Conservation (phyloP, 345 rosid genomes). For the Eucalyptus globulus region DNA sequence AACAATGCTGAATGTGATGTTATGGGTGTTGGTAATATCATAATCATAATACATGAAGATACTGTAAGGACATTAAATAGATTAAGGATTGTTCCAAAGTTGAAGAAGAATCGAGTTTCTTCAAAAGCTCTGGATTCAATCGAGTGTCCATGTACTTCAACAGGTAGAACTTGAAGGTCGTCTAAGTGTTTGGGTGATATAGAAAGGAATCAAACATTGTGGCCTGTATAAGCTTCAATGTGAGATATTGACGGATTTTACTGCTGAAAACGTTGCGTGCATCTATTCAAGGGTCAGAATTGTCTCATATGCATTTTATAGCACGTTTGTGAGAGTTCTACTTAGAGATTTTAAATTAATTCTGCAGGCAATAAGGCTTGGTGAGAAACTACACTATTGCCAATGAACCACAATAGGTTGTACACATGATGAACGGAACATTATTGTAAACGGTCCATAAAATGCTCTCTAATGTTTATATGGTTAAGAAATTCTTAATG, state of each 20-base stretch:
- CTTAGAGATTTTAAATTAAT: neutral
- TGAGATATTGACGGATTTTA: neutral
- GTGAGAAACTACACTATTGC: neutral
- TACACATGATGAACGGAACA: too few relatives aligned
- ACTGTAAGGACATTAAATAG: neutral
- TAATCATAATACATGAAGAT: neutral
- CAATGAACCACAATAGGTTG: too few relatives aligned
- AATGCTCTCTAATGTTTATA: too few relatives aligned
- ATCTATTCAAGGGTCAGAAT: neutral
- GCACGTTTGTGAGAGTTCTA: neutral
- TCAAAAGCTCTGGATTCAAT: neutral
- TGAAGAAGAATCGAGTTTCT: neutral
- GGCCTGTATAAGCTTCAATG: neutral
- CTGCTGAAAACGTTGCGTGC: neutral
- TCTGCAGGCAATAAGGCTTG: neutral
- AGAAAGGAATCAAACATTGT: neutral
- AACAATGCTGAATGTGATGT: neutral
- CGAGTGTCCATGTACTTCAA: neutral
- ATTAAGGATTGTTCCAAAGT: neutral
- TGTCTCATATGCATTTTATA: neutral
- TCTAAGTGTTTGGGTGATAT: neutral
- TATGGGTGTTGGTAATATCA: neutral
- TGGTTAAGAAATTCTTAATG: too few relatives aligned
- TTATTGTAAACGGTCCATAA: too few relatives aligned
- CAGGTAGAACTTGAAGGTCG: too few relatives aligned